Base-by-base conservation (phyloP, 345 rosid species). In the Geranium rotundifolium region DNA sequence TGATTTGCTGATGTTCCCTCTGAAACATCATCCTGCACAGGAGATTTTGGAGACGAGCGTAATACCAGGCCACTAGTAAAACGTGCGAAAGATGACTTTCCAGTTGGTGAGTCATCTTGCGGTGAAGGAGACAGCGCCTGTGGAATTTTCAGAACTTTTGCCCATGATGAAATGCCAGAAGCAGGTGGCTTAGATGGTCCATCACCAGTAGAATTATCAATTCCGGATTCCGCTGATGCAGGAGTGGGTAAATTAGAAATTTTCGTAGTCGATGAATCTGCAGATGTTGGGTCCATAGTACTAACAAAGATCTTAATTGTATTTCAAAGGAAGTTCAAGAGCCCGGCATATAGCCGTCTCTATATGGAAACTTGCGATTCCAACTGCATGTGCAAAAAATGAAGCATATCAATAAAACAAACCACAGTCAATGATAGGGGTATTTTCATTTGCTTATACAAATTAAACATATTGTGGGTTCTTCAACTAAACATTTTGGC, bases 51-150 rank as follows among this genome's bases (percentile, higher is more conserved):
- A 27, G 95, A 81, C 46, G 75, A 61, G 65, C 73, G 84, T 66
- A 89, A 67, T 63, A 90, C 95, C 60, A 89, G 75, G 17, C 88
- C 95, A 54, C 87, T 82, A 56, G 96, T 76, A 57, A 91, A 84
- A 60, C 89, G 84, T 27, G 95, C 70, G 75, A 91, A 84, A 52
- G 82, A 72, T 31, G 86, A 85, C 60, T 72, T 81, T 4, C 73
- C 74, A 54, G 64, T 59, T 15, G 77, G 85, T 19, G 87, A 79
- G 34, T 68, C 80, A 34, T 73, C 81, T 18, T 76, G 75, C 58
- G 69, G 13, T 3, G 27, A 23, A 23, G 70, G 58, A 16, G 77
- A 59, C 16, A 62, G 4, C 10, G 89, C 80, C 73, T 84, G 86
- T 0, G 89, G 81, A 70, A 89, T 71, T 67, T 82, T 89, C 67